Evolutionary conservation across 345 rosid species (phyloP).

Genomic region (Sonneratia caseolaris): DNA sequence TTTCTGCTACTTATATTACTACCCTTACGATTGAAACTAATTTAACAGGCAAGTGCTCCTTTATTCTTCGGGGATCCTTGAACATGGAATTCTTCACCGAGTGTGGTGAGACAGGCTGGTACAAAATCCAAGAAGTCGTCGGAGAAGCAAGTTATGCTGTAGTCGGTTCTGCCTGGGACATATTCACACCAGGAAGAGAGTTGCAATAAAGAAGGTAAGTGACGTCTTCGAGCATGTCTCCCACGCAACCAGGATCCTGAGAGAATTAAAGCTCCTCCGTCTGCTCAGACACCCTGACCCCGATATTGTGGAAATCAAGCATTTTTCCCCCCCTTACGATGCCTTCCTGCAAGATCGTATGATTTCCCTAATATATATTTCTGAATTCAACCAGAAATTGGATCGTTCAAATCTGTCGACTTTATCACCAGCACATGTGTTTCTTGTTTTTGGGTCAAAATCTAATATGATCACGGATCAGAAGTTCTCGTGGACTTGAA

Average conservation of each 20-base stretch:
- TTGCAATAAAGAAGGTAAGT: conserved; percentile 88
- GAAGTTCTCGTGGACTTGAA: too few species aligned
- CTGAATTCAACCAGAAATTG: too few species aligned
- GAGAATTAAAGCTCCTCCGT: conserved; percentile 93
- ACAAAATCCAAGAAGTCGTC: conserved; percentile 81
- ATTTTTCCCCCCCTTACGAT: conserved; percentile 18
- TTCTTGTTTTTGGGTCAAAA: too few species aligned
- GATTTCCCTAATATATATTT: too few species aligned
- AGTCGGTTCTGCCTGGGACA: conserved; percentile 83
- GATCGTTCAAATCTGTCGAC: too few species aligned
- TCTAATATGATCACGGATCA: too few species aligned
- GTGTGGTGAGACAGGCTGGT: conserved; percentile 89
- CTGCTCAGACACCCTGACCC: conserved; percentile 97
- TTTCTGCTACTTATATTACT: background rate
- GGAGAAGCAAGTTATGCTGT: conserved; percentile 99
- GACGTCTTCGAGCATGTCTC: conserved; percentile 97
- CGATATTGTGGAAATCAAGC: conserved; percentile 85
- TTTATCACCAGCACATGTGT: too few species aligned
- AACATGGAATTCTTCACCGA: conserved; percentile 89
- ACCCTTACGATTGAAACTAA: background rate
- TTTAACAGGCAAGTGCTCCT: background rate
- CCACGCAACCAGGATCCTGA: conserved; percentile 86
- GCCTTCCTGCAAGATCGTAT: too few species aligned
- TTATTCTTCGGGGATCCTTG: conserved; percentile 31
- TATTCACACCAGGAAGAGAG: conserved; percentile 68